Conservation (phyloP, 139 green algal species). For the Chlorella sp. region DNA sequence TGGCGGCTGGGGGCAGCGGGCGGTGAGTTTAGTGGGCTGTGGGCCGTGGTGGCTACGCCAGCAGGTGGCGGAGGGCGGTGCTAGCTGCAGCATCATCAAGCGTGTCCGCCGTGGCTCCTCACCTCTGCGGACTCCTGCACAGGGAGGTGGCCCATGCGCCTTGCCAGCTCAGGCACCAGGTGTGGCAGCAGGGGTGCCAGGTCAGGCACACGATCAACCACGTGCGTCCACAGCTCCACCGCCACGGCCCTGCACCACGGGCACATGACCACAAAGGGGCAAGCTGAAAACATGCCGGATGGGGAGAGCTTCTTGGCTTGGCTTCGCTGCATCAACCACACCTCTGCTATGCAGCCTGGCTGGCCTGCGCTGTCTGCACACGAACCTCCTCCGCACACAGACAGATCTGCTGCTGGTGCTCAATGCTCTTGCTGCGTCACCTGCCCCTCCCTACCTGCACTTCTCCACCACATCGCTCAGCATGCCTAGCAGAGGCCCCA, state of each 20-base stretch:
- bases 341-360: neutral
- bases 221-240: conserved; percentile 33
- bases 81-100: too few relatives aligned
- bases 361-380: neutral
- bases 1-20: too few relatives aligned
- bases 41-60: too few relatives aligned
- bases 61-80: too few relatives aligned
- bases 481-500: conserved; percentile 42
- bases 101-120: neutral
- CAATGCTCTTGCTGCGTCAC: neutral
- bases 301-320: too few relatives aligned
- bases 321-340: neutral
- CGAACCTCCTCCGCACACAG: neutral
- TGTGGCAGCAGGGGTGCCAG: conserved; percentile 36
- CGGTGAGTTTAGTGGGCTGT: too few relatives aligned
- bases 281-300: too few relatives aligned
- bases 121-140: conserved; percentile 59
- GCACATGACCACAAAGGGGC: too few relatives aligned
- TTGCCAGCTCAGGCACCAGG: conserved; percentile 46
- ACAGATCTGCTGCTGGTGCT: too few relatives aligned
- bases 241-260: conserved; percentile 29
- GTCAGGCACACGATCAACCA: conserved; percentile 18
- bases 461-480: conserved; percentile 54
- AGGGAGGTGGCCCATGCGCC: conserved; percentile 45
- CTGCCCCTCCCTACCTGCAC: conserved; percentile 15